Evolutionary conservation across 2,329 filamentous ascomycete genomes (phyloP).

Genomic region (Mollisia scopiformis): DNA sequence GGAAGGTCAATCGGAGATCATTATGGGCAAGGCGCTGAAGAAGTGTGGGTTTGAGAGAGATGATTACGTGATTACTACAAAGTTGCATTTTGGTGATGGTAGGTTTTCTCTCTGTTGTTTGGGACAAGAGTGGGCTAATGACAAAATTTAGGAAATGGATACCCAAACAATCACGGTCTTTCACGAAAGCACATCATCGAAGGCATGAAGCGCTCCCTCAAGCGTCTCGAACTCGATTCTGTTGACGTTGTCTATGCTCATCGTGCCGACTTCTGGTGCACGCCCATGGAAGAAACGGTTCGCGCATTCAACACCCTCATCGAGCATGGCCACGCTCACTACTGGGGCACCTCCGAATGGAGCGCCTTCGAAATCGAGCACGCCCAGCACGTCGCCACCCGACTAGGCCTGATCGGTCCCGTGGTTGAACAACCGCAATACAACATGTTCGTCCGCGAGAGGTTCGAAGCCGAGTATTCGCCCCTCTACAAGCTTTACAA

Average conservation of each 20-base stretch:
- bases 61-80: slow-evolving; percentile 64
- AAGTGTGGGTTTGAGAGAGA: slow-evolving; percentile 64
- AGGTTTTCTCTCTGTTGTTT: slow-evolving; percentile 61
- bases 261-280: slow-evolving; percentile 63
- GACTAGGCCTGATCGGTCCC: slow-evolving; percentile 60
- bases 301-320: slow-evolving; percentile 71
- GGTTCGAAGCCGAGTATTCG: slow-evolving; percentile 62
- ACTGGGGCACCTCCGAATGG: slow-evolving; percentile 71
- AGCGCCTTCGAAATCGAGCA: slow-evolving; percentile 53
- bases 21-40: slow-evolving; percentile 61
- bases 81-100: slow-evolving; percentile 54
- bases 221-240: slow-evolving; percentile 55
- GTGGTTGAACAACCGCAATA: slow-evolving; percentile 67
- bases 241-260: slow-evolving; percentile 73
- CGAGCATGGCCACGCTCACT: slow-evolving; percentile 65
- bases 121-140: slow-evolving; percentile 51
- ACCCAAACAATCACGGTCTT: slow-evolving; percentile 61
- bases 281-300: slow-evolving; percentile 71
- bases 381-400: slow-evolving; percentile 50
- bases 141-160: slow-evolving; percentile 58
- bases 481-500: slow-evolving; percentile 61
- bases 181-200: slow-evolving; percentile 65
- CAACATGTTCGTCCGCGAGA: slow-evolving; percentile 61
- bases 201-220: slow-evolving; percentile 60
- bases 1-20: slow-evolving; percentile 50